Evolutionary conservation across 1,284 basidiomycete genomes (phyloP).

Genomic region (Neonothopanus nambi): DNA sequence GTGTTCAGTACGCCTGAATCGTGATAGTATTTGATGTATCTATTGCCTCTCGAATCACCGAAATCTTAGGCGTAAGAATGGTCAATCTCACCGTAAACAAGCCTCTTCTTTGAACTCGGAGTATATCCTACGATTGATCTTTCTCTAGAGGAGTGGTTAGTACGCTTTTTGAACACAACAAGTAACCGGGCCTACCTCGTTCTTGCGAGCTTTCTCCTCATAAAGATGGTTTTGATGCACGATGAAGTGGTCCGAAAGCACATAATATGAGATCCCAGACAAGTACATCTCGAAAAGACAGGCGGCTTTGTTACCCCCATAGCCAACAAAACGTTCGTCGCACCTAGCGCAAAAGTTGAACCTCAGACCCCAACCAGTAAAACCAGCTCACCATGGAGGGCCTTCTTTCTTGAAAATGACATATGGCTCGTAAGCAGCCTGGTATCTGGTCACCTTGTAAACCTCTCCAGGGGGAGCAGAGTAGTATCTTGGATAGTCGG

Average conservation of each 20-base stretch:
- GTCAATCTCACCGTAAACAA: conserved; percentile 55
- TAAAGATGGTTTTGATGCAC: conserved; percentile 84
- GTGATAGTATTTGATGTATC: conserved; percentile 56
- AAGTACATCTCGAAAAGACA: conserved; percentile 55
- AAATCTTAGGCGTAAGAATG: background rate
- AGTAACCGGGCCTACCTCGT: conserved; percentile 50
- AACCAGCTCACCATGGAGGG: conserved; percentile 59
- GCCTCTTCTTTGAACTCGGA: conserved; percentile 74
- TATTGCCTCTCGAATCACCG: conserved; percentile 22
- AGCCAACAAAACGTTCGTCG: conserved; percentile 87
- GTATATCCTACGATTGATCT: conserved; percentile 76
- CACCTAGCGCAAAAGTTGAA: conserved; percentile 46
- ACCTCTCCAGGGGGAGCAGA: conserved; percentile 60
- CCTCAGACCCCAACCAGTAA: background rate
- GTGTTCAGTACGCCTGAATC: conserved; percentile 49
- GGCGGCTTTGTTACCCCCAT: conserved; percentile 64
- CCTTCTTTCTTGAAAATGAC: conserved; percentile 77
- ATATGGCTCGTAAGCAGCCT: conserved; percentile 83
- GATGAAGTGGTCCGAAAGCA: conserved; percentile 82
- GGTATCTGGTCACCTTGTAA: conserved; percentile 74
- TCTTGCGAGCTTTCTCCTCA: conserved; percentile 68
- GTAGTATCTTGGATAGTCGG: conserved; percentile 74
- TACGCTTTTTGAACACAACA: background rate
- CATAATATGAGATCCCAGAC: conserved; percentile 69
- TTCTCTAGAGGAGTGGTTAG: conserved; percentile 47